These are phyloP conservation scores for Aspergillus sp. DNA, from an alignment of 2,329 filamentous ascomycete genomes.

Conservation along the genomic window DNA sequence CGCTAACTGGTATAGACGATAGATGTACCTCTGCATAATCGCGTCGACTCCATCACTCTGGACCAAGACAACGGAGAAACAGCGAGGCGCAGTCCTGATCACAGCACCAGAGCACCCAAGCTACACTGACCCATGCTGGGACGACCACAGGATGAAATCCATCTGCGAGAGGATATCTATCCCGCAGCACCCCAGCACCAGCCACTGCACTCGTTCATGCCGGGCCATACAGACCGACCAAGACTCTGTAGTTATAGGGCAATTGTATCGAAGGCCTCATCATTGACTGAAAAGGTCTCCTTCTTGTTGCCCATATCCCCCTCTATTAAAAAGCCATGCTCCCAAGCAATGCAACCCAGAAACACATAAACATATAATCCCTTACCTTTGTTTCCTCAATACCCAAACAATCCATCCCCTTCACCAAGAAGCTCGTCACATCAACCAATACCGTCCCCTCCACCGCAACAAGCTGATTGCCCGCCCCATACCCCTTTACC, in stretches of 20 bases:
- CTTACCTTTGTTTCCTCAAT: conserved; percentile 39
- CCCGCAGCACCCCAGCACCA: neutral
- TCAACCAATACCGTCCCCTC: conserved; percentile 76
- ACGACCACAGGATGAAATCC: conserved; percentile 32
- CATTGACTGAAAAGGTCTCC: conserved; percentile 49
- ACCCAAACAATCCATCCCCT: conserved; percentile 63
- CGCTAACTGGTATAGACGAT: conserved; percentile 22
- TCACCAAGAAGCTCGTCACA: conserved; percentile 72
- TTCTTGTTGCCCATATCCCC: conserved; percentile 57
- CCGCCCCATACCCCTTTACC: conserved; percentile 79
- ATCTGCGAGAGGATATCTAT: conserved; percentile 40
- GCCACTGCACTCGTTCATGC: conserved; percentile 4
- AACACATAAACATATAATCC: conserved; percentile 17
- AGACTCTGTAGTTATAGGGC: conserved; percentile 51
- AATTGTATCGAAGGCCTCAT: conserved; percentile 60
- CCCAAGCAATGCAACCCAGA: conserved; percentile 2
- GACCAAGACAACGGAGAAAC: conserved; percentile 27
- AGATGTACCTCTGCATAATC: conserved; percentile 38
- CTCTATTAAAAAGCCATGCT: neutral
- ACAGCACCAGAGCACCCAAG: conserved; percentile 17
- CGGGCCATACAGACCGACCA: conserved; percentile 4
- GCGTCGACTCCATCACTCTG: conserved; percentile 32
- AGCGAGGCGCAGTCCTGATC: conserved; percentile 21
- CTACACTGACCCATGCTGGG: conserved; percentile 2
- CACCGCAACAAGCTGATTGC: conserved; percentile 69